Base-by-base conservation (phyloP, 169 alveolate genomes). In the Plasmodium gonderi region DNA sequence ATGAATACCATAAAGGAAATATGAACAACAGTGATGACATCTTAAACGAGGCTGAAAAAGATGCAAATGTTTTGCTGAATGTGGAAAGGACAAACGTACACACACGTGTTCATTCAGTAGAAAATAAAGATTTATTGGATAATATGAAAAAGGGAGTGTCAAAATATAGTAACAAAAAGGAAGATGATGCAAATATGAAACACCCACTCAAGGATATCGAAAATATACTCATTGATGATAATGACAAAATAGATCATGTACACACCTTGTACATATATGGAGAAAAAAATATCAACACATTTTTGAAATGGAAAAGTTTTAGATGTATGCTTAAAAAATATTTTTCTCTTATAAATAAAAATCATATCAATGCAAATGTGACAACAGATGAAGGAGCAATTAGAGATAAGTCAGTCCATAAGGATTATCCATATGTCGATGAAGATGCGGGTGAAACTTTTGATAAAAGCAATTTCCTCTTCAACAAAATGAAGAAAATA, bases 261-360 rank as follows among this genome's bases (percentile, higher is more conserved):
- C 93, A 87, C 26, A 87, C 93, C 0, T 44, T 87, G 20, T 87
- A 87, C 67, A 87, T 87, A n/a, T 87, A 87, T 75, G 93, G 93
- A 45, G 64, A 87, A 29, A 72, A 87, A 42, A 87, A 87, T 74
- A 87, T 87, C 44, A 76, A 87, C 47, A 75, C 87, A 1, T 87
- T 87, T 75, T 54, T 87, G 38, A 76, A 78, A 65, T 87, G 93
- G 93, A 87, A 60, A 51, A 44, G 67, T 44, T 87, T 87, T 26
- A 33, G 93, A 75, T 38, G 49, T 17, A 17, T 87, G 54, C 6
- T 87, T 23, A 87, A 75, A 75, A 87, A 51, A 75, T 87, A 87
- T 33, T 87, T 87, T 51, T 14, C 68, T 31, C 87, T 87, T 44
- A 26, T 76, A 23, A n/a, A 76, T 72, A 42, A n/a, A 40, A 8